Evolutionary conservation across 192 early-diverging fungal genomes (phyloP).

Genomic region (Backusella tarrabulga): DNA sequence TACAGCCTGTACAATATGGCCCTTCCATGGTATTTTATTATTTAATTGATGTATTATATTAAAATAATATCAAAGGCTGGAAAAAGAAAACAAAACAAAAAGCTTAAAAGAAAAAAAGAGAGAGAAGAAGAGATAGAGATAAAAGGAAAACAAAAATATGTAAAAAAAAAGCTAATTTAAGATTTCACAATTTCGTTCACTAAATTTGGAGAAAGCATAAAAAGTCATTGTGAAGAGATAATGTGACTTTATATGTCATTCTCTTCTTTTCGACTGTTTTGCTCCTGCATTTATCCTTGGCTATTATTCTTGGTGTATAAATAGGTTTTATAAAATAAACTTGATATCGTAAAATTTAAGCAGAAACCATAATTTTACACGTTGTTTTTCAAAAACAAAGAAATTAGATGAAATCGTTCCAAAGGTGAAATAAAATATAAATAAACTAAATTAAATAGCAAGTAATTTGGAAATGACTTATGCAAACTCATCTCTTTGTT

Average conservation of each 20-base stretch:
- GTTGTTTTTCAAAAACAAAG: neutral
- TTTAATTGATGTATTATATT: neutral
- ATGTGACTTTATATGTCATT: neutral
- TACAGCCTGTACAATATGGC: slow-evolving; percentile 67
- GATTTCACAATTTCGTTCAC: neutral
- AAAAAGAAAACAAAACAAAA: neutral
- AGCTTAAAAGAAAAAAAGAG: neutral
- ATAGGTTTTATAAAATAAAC: slow-evolving; percentile 2
- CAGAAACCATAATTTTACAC: slow-evolving; percentile 1
- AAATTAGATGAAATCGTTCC: neutral
- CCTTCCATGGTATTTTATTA: slow-evolving; percentile 21
- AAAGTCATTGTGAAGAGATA: neutral
- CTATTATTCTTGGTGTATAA: slow-evolving; percentile 9
- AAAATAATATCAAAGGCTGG: neutral
- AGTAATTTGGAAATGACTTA: neutral
- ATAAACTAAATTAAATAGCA: neutral
- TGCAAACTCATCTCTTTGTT: neutral
- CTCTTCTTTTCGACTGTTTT: slow-evolving; percentile 5
- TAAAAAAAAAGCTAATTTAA: slow-evolving; percentile 2
- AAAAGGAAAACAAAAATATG: neutral
- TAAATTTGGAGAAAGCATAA: neutral
- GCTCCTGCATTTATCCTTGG: slow-evolving; percentile 6
- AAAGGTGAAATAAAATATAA: neutral
- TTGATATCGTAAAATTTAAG: neutral
- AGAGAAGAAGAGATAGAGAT: neutral